Percentiles rank a stretch among this genome's conserved stretches.
phyloP scores from a whole-genome alignment of 2,329 filamentous ascomycete species.

The Alternaria consortialis region DNA sequence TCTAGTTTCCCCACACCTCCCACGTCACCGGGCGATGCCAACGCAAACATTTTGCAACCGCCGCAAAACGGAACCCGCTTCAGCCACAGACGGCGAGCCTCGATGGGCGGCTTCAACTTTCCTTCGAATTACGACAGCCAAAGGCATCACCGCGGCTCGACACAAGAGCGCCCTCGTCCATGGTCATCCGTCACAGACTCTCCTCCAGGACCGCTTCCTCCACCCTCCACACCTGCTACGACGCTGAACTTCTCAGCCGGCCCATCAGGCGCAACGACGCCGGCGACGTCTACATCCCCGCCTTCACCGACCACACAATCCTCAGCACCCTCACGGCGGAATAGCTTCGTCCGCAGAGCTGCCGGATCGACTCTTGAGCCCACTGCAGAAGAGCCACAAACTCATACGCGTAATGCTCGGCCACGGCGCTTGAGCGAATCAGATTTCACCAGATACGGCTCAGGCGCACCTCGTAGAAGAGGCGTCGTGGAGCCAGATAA shows the following conservation, averaged over 20 bases:
- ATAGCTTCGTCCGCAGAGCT: constrained; percentile 51
- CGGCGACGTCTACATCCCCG: constrained; percentile 42
- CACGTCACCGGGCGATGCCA: constrained; percentile 57
- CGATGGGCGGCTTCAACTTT: constrained; percentile 63
- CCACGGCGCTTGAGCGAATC: constrained; percentile 68
- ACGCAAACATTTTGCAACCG: constrained; percentile 62
- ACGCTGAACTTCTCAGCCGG: constrained; percentile 65
- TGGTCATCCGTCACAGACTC: constrained; percentile 62
- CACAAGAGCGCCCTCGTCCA: constrained; percentile 53
- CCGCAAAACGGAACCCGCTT: constrained; percentile 65
- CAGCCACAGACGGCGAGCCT: constrained; percentile 62
- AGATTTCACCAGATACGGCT: constrained; percentile 68
- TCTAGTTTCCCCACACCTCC: constrained; percentile 58
- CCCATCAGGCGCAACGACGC: constrained; percentile 61
- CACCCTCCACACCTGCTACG: constrained; percentile 68
- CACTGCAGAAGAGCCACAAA: constrained; percentile 53
- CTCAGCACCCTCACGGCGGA: constrained; percentile 49
- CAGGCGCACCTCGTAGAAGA: constrained; percentile 69
- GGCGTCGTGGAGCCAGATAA: constrained; percentile 67
- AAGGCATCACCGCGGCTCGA: constrained; percentile 58
- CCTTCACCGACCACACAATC: constrained; percentile 49
- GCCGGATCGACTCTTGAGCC: constrained; percentile 54
- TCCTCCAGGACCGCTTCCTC: constrained; percentile 66
- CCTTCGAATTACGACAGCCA: constrained; percentile 62
- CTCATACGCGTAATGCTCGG: constrained; percentile 54